Base-by-base conservation (phyloP, 2,329 filamentous ascomycete species). In the Colletotrichum scovillei region DNA sequence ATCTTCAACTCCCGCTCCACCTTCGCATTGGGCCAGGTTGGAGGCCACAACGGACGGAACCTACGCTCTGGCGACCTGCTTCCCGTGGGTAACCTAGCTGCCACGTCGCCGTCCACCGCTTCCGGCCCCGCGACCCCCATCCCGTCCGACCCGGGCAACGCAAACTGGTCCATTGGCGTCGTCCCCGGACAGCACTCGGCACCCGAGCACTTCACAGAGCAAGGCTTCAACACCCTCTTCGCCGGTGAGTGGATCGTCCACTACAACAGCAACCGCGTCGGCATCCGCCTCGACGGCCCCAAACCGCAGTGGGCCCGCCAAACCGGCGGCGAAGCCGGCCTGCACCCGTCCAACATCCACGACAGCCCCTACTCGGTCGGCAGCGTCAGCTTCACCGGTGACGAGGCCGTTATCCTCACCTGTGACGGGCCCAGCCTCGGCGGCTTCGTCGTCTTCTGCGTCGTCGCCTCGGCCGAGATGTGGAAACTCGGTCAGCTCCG, bases 281-380 rank as follows among this genome's bases (percentile, higher is more conserved):
- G 84, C 0, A 79, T 86, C 5, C 80, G 84, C 1, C 79, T 86
- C 3, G 78, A 78, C 0, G 84, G 84, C 0, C 82, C 83, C 0
- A 77, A 76, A 22, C 82, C 81, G 0, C 72, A 82, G 56, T 86
- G 84, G 84, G 79, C 82, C 2, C 79, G 83, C 14, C 63, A 75
- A 5, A 80, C 79, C 2, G 84, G 84, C 3, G 83, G 82, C 1
- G 79, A 81, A 42, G 84, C 80, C 2, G 83, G 82, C 0, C 75
- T 83, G 7, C 84, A 86, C 60, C 84, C 84, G 0, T 84, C 81
- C n/a, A 86, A 86, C 32, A 81, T 85, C 24, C 79, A 83, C 32
- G 83, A 84, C 28, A 81, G 79, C 32, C 81, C 81, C 1, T 85
- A 84, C 70, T 81, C 84, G 0, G 78, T 83, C 5, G 84, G 84